phyloP scores from a whole-genome alignment of 2,329 filamentous ascomycete genomes.

The Sarocladiaceae sp. region DNA sequence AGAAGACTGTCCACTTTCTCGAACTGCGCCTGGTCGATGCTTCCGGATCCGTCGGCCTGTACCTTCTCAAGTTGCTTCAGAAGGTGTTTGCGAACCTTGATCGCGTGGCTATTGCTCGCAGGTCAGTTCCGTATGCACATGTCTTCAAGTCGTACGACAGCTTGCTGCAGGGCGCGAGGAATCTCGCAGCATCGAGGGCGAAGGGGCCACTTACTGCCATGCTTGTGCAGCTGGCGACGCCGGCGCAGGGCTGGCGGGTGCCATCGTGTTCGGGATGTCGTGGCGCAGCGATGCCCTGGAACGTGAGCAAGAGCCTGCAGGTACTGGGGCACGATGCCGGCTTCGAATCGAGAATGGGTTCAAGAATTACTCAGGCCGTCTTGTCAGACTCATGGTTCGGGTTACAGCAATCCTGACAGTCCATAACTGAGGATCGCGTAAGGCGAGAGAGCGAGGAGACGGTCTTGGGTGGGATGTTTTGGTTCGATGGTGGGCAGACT shows the following conservation, averaged over 20 bases:
- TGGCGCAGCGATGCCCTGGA: not conserved
- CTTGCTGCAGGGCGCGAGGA: not conserved
- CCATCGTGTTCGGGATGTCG: not conserved
- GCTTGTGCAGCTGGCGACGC: slow-evolving; percentile 25
- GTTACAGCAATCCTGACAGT: slow-evolving; percentile 6
- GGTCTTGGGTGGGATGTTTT: not conserved
- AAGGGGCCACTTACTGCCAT: slow-evolving; percentile 30
- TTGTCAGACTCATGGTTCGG: slow-evolving; percentile 7
- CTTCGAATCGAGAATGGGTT: not conserved
- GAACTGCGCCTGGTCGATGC: slow-evolving; percentile 35
- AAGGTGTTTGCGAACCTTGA: slow-evolving; percentile 37
- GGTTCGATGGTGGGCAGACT: not conserved
- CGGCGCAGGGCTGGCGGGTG: not conserved
- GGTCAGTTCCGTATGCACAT: slow-evolving; percentile 4
- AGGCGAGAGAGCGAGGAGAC: not conserved
- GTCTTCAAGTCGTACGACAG: slow-evolving; percentile 1
- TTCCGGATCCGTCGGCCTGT: slow-evolving; percentile 26
- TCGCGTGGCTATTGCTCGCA: slow-evolving; percentile 15
- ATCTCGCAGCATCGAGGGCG: not conserved
- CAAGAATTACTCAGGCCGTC: not conserved
- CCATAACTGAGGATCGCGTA: slow-evolving; percentile 9
- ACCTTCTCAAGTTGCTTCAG: slow-evolving; percentile 37
- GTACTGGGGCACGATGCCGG: not conserved
- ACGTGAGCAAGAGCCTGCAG: not conserved
- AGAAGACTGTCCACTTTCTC: slow-evolving; percentile 37